These are phyloP conservation scores for Sequoiadendron giganteum DNA, from an alignment of 75 land plant species.

Conservation along the genomic window DNA sequence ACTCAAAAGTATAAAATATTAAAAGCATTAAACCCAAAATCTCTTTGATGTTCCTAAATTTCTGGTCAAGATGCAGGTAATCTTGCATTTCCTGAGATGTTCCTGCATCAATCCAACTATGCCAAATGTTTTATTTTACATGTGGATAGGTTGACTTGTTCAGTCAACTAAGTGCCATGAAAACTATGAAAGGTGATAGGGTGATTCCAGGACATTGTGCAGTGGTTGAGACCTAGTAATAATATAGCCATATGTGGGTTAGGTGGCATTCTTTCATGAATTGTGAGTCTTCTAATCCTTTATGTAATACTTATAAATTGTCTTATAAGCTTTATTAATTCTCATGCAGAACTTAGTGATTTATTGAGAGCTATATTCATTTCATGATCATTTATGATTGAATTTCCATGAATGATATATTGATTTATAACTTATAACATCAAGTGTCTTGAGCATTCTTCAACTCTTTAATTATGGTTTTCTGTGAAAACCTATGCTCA, in stretches of 20 bases:
- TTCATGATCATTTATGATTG: neutral
- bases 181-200: neutral
- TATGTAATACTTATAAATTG: neutral
- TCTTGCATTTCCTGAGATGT: too few relatives aligned
- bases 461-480: neutral
- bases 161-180: neutral
- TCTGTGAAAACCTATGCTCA: neutral
- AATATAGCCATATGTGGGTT: neutral
- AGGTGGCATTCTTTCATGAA: neutral
- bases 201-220: neutral
- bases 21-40: too few relatives aligned
- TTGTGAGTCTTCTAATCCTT: neutral
- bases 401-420: neutral
- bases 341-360: neutral
- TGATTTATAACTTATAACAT: neutral
- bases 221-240: neutral
- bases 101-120: neutral
- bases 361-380: neutral
- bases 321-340: neutral
- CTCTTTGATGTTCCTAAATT: too few relatives aligned
- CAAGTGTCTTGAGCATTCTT: neutral
- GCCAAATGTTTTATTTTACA: neutral
- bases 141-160: neutral
- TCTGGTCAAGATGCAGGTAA: too few relatives aligned
- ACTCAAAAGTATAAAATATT: too few relatives aligned